Evolutionary conservation across 2,329 filamentous ascomycete species (phyloP), one percentile per base, ranked within the genome.

Genomic region (Didymella keratinophila): DNA sequence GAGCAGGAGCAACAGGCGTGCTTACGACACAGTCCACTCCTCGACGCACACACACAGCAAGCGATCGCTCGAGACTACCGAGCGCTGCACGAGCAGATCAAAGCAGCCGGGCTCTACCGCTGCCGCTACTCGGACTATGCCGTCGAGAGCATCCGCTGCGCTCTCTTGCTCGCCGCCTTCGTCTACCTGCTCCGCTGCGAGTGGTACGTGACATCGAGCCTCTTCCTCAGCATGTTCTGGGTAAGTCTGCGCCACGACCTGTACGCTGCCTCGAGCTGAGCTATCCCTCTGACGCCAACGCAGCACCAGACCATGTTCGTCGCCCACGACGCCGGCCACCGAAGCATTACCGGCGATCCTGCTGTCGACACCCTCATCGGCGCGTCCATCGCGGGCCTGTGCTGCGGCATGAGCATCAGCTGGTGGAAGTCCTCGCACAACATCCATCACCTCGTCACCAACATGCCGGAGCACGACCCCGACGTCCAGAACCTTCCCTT

Each of bases 381-480:
- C 46, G 82, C 87, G 58, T 86, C 88, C 65, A 80, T 89, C 34
- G 87, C 84, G 44, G 86, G 89, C 68, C 87, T 88, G 66, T 86
- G 85, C 78, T 87, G 86, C 62, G 87, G 87, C 34, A 78, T 89
- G 18, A 87, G 85, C 3, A 86, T 89, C 52, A 86, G 87, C 18
- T 89, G 87, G 87, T 89, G 87, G 87, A 89, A 89, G 78, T 84
- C 84, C 67, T 87, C 83, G 51, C 87, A 89, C 78, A 89, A 89
- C 55, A 85, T 89, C 3, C 87, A 89, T 71, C 87, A 89, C 65
- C 81, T 89, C 3, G 78, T 89, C 55, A 89, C 87, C 42, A 89
- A 89, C 78, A 80, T 83, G 65, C 85, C 86, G 45, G 75, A 78
- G 55, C 77, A 79, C 63, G 77, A 79, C 48, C 77, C 77, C 0